Conservation (phyloP, 2,329 filamentous ascomycete genomes). For the Botrytis fabae region DNA sequence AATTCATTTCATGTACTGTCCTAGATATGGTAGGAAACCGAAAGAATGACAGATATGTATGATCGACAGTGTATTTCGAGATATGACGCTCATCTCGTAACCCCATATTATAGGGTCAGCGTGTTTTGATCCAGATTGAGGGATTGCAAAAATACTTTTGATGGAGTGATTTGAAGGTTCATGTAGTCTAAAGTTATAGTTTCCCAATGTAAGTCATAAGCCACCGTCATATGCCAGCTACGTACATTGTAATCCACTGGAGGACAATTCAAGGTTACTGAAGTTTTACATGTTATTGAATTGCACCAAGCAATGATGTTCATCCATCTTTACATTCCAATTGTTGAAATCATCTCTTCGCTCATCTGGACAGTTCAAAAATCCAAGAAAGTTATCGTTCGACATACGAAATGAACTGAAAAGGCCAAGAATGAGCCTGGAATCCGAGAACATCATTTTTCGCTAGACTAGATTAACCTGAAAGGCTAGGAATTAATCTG, state of each 20-base stretch:
- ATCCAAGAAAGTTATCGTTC: background rate
- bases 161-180: too few species aligned
- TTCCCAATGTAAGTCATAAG: background rate
- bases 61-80: background rate
- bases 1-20: background rate
- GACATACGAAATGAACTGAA: background rate
- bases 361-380: background rate
- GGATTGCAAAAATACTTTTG: too few species aligned
- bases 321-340: background rate
- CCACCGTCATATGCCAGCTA: fast-evolving
- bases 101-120: background rate
- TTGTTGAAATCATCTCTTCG: background rate
- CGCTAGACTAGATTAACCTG: background rate
- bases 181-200: too few species aligned
- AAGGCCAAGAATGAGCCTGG: background rate
- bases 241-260: background rate
- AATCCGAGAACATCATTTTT: background rate
- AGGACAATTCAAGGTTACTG: background rate
- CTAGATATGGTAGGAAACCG: background rate
- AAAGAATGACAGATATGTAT: background rate
- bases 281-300: background rate
- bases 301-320: background rate
- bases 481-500: background rate
- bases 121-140: background rate
- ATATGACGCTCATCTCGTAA: background rate